phyloP scores from a whole-genome alignment of 192 early-diverging fungal species.

The Coemansia sp. region DNA sequence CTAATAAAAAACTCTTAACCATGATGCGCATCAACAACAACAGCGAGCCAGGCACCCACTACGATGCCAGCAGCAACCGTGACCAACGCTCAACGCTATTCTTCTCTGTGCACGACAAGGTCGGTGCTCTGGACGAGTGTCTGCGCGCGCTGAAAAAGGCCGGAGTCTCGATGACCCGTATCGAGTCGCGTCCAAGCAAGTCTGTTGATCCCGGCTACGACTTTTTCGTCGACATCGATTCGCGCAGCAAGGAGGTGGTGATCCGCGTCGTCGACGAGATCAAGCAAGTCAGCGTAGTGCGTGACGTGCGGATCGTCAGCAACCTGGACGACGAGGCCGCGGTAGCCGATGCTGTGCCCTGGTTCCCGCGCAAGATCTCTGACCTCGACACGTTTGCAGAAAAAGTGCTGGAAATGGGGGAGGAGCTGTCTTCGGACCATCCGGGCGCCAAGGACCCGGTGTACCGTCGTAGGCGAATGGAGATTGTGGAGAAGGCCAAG shows the following conservation, averaged over 20 bases:
- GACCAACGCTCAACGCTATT: conserved; percentile 62
- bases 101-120: conserved; percentile 82
- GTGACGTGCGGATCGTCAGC: conserved; percentile 62
- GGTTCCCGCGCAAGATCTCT: conserved; percentile 92
- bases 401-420: conserved; percentile 90
- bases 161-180: conserved; percentile 86
- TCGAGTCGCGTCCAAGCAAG: conserved; percentile 90
- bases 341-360: conserved; percentile 61
- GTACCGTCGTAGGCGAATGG: conserved; percentile 81
- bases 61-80: conserved; percentile 27
- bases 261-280: conserved; percentile 63
- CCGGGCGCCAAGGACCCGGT: conserved; percentile 86
- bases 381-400: conserved; percentile 93
- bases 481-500: conserved; percentile 85
- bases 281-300: conserved; percentile 59
- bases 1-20: neutral
- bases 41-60: conserved; percentile 24
- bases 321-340: conserved; percentile 19
- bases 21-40: conserved; percentile 34
- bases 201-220: conserved; percentile 83
- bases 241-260: conserved; percentile 63
- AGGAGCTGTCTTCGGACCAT: conserved; percentile 87
- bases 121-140: conserved; percentile 84
- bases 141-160: conserved; percentile 70
- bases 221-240: conserved; percentile 91